Percentiles rank a stretch among this genome's conserved stretches.
phyloP scores from a whole-genome alignment of 208 protist genomes.

The Trypanosoma grayi region DNA sequence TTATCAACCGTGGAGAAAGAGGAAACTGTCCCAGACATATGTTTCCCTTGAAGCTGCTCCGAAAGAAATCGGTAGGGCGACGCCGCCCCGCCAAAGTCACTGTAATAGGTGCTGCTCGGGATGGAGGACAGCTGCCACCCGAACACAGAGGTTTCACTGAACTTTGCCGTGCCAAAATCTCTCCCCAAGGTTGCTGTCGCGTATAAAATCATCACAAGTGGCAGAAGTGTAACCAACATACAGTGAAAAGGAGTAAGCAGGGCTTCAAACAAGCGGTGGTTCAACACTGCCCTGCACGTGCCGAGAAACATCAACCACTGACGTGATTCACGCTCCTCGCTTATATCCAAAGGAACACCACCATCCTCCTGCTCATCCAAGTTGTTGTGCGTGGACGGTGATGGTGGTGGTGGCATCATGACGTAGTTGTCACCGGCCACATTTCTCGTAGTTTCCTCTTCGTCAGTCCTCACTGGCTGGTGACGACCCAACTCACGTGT shows the following conservation, averaged over 20 bases:
- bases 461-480: too few species aligned
- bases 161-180: background rate
- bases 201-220: background rate
- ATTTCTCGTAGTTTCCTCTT: too few species aligned
- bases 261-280: conserved; percentile 10
- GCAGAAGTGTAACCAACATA: background rate
- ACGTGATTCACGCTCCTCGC: background rate
- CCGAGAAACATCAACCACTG: background rate
- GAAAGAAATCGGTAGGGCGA: conserved; percentile 7
- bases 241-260: background rate
- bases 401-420: background rate
- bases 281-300: background rate
- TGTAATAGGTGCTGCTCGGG: conserved; percentile 4
- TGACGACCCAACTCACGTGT: background rate
- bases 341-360: too few species aligned
- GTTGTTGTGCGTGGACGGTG: background rate
- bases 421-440: background rate
- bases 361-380: background rate
- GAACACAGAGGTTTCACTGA: background rate
- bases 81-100: background rate
- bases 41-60: background rate
- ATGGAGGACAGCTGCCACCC: conserved; percentile 12
- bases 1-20: background rate
- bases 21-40: background rate
- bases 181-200: background rate